A percentile compares a stretch with the other conserved stretches of the same genome.
Conservation (phyloP, 2,329 filamentous ascomycete genomes). For the Cadophora sp. region DNA sequence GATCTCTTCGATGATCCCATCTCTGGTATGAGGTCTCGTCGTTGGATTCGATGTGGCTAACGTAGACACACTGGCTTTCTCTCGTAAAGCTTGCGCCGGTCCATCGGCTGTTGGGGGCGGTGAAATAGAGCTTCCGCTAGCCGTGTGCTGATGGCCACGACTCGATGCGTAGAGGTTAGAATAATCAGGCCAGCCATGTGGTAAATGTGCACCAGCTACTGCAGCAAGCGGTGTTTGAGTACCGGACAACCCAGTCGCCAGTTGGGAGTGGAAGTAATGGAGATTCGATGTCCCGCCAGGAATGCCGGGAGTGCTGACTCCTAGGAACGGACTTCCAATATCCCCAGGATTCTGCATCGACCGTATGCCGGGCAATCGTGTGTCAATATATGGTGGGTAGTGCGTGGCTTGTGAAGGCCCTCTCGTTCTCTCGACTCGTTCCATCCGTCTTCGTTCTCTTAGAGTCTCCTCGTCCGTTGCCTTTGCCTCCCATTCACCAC, state of each 20-base stretch:
- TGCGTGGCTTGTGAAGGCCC: constrained; percentile 33
- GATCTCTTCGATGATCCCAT: constrained; percentile 47
- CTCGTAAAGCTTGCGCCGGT: constrained; percentile 49
- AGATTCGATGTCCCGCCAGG: constrained; percentile 78
- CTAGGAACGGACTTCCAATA: constrained; percentile 62
- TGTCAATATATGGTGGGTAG: constrained; percentile 50
- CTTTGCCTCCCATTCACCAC: constrained; percentile 42
- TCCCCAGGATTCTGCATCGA: constrained; percentile 47
- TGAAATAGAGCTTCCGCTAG: constrained; percentile 42
- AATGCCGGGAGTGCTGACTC: constrained; percentile 65
- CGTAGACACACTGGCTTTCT: constrained; percentile 69
- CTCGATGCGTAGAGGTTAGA: constrained; percentile 33
- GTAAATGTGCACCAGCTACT: constrained; percentile 73
- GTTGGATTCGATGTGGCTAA: constrained; percentile 60
- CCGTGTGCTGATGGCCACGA: constrained; percentile 39
- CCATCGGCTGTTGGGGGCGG: constrained; percentile 48
- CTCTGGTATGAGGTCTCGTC: constrained; percentile 64
- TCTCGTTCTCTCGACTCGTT: constrained; percentile 45
- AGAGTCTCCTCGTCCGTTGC: constrained; percentile 32
- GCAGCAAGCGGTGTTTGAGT: constrained; percentile 81
- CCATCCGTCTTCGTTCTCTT: constrained; percentile 46
- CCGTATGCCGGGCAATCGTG: constrained; percentile 44
- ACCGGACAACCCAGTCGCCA: constrained; percentile 74
- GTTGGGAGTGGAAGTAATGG: constrained; percentile 82
- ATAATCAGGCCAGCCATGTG: constrained; percentile 54